phyloP scores from a whole-genome alignment of 2,329 filamentous ascomycete species.

The Ceratocystis cacaofunesta region DNA sequence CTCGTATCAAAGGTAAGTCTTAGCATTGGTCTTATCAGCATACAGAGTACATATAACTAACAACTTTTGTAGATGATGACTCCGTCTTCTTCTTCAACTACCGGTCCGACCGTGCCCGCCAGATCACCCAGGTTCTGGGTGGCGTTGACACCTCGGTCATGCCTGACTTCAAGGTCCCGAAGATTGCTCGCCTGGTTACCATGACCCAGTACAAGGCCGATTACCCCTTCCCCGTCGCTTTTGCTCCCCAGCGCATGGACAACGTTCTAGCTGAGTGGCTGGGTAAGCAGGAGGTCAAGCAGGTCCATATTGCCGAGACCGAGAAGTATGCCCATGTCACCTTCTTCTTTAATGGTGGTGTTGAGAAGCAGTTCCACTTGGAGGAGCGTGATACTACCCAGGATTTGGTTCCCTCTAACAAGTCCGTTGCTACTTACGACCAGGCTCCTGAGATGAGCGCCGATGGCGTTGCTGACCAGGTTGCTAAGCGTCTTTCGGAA shows the following conservation, averaged over 20 bases:
- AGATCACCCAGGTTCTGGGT: conserved; percentile 88
- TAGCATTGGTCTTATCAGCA: neutral
- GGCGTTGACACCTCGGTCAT: conserved; percentile 80
- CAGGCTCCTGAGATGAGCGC: conserved; percentile 92
- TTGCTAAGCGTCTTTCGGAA: conserved; percentile 71
- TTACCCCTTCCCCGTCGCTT: conserved; percentile 83
- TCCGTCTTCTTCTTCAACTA: conserved; percentile 99
- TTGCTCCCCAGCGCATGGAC: conserved; percentile 87
- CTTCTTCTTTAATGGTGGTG: conserved; percentile 99
- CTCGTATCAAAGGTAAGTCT: conserved; percentile 61
- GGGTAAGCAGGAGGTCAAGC: conserved; percentile 72
- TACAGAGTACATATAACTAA: conserved; percentile 11
- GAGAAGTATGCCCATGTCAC: conserved; percentile 99
- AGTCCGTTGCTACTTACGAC: conserved; percentile 83
- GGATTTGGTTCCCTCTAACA: conserved; percentile 74
- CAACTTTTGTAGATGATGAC: conserved; percentile 52
- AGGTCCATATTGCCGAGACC: conserved; percentile 94
- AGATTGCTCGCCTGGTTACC: conserved; percentile 70
- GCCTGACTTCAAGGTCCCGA: conserved; percentile 86
- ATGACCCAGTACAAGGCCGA: conserved; percentile 98
- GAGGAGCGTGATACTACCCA: conserved; percentile 76
- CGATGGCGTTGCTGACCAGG: conserved; percentile 74
- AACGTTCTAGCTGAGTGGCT: conserved; percentile 98
- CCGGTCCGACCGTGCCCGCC: conserved; percentile 90
- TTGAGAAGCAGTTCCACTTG: conserved; percentile 87